phyloP scores from a whole-genome alignment of 208 protist genomes.

The Entamoeba moshkovskii region DNA sequence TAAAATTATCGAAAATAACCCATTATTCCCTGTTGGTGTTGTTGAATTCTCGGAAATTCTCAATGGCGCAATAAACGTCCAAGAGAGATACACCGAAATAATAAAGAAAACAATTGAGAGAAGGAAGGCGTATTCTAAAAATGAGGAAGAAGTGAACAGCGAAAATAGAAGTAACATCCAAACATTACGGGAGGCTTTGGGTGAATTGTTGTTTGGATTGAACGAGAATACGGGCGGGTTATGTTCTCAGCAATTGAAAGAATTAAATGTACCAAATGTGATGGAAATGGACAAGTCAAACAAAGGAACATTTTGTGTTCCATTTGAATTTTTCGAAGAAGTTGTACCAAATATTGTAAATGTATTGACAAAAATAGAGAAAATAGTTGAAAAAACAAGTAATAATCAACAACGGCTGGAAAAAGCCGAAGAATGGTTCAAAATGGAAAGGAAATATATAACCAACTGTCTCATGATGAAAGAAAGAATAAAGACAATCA shows the following conservation, averaged over 20 bases:
- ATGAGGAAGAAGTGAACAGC: not conserved
- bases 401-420: not conserved
- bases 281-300: not conserved
- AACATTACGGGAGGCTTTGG: not conserved
- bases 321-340: not conserved
- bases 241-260: not conserved
- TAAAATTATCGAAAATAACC: not conserved
- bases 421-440: not conserved
- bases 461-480: not conserved
- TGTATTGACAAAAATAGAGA: not conserved
- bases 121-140: not conserved
- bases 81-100: not conserved
- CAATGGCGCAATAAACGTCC: not conserved
- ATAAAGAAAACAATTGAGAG: not conserved
- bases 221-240: not conserved
- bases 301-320: not conserved
- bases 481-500: not conserved
- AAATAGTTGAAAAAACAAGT: not conserved
- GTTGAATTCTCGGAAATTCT: not conserved
- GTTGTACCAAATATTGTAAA: not conserved
- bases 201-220: not conserved
- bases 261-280: not conserved
- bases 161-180: not conserved
- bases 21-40: not conserved
- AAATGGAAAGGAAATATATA: not conserved